These are phyloP conservation scores for Picea abies DNA, from an alignment of 83 land plant genomes.

Conservation along the genomic window DNA sequence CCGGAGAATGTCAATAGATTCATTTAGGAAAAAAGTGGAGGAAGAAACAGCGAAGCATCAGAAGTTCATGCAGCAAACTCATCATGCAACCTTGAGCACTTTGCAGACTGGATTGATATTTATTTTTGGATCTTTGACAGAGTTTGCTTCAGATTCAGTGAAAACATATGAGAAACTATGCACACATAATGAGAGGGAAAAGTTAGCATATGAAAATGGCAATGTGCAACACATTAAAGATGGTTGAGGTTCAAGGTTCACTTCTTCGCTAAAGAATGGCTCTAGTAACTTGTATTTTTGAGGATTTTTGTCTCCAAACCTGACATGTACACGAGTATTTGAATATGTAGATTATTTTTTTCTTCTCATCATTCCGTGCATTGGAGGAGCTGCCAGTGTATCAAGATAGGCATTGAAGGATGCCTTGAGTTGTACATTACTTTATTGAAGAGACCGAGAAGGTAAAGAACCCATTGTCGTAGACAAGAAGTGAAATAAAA, in stretches of 20 bases:
- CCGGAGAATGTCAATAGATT: slow-evolving; percentile 33
- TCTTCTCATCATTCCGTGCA: not conserved
- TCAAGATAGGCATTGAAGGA: slow-evolving; percentile 5
- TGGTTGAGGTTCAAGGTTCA: slow-evolving; percentile 7
- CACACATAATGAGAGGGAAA: slow-evolving; percentile 15
- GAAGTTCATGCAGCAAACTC: slow-evolving; percentile 42
- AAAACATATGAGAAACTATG: slow-evolving; percentile 48
- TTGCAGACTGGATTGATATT: slow-evolving; percentile 44
- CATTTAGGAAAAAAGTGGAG: slow-evolving; percentile 39
- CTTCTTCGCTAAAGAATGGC: not conserved
- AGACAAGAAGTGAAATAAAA: slow-evolving; percentile 2
- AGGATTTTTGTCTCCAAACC: slow-evolving; percentile 5
- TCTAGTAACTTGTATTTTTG: not conserved
- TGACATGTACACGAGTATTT: slow-evolving; percentile 2
- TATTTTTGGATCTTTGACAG: slow-evolving; percentile 48
- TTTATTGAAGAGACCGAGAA: not conserved
- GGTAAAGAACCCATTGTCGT: slow-evolving; percentile 7
- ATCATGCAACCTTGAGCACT: slow-evolving; percentile 28
- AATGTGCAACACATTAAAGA: slow-evolving; percentile 22
- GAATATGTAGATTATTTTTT: slow-evolving; percentile 9
- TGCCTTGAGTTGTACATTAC: slow-evolving; percentile 16
- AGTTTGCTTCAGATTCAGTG: slow-evolving; percentile 43
- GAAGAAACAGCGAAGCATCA: slow-evolving; percentile 50
- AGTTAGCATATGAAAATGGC: slow-evolving; percentile 12
- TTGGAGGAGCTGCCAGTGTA: slow-evolving; percentile 10